These are phyloP conservation scores for Arachnomyces sp. DNA, from an alignment of 2,329 filamentous ascomycete species.

Conservation along the genomic window DNA sequence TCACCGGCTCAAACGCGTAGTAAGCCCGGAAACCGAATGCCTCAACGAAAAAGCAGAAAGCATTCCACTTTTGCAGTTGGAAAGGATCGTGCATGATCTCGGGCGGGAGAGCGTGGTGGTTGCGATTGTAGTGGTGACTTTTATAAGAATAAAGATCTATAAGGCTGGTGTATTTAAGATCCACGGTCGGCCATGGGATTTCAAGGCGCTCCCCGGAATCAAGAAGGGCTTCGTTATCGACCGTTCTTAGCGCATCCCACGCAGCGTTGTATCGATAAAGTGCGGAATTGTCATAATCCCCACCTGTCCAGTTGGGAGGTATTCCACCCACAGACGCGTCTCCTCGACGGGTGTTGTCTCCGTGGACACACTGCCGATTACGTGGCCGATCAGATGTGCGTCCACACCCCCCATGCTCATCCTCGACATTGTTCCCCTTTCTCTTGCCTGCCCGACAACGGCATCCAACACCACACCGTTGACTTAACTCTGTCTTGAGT, in stretches of 20 bases:
- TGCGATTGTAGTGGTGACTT: background rate
- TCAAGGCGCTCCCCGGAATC: too few species aligned
- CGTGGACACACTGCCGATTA: too few species aligned
- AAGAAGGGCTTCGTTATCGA: background rate
- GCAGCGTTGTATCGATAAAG: background rate
- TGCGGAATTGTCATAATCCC: background rate
- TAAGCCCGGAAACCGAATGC: conserved; percentile 7
- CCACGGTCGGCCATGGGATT: conserved; percentile 4
- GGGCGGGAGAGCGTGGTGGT: background rate
- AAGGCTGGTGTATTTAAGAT: background rate
- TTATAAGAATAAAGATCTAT: background rate
- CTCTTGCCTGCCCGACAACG: too few species aligned
- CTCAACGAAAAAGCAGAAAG: conserved; percentile 10
- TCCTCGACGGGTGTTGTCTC: too few species aligned
- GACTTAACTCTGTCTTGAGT: background rate
- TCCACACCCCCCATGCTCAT: too few species aligned
- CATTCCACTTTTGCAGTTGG: conserved; percentile 13
- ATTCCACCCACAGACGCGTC: too few species aligned
- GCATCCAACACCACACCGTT: background rate
- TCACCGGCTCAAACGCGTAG: background rate
- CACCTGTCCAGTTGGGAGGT: too few species aligned
- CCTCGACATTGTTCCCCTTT: too few species aligned
- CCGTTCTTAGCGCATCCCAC: background rate
- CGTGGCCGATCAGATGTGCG: too few species aligned
- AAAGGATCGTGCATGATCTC: conserved; percentile 5